Evolutionary conservation across 2,329 filamentous ascomycete species (phyloP).

Genomic region (Microascus cirrosus): DNA sequence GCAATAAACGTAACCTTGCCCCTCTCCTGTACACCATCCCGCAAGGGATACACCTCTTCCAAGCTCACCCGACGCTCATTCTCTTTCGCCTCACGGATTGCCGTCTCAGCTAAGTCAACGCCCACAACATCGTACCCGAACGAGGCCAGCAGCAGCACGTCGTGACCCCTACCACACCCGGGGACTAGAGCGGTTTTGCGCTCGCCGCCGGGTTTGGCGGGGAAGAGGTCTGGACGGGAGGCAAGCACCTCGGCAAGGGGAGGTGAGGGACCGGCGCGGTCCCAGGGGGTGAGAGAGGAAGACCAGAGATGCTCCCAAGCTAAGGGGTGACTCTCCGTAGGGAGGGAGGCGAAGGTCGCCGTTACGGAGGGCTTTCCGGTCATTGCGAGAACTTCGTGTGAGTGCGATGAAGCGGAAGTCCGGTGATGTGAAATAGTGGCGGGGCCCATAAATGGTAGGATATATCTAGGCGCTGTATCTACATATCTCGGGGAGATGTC

Average conservation of each 20-base stretch:
- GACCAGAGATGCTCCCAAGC: slow-evolving; percentile 39
- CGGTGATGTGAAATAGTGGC: no score
- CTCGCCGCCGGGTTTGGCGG: slow-evolving; percentile 15
- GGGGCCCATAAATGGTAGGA: no score
- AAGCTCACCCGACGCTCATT: slow-evolving; percentile 16
- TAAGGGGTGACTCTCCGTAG: slow-evolving; percentile 15
- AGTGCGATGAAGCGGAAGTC: no score
- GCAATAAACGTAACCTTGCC: slow-evolving; percentile 45
- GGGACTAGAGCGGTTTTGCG: slow-evolving; percentile 54
- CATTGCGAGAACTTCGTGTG: not conserved
- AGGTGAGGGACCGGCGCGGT: slow-evolving; percentile 39
- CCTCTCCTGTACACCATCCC: slow-evolving; percentile 24
- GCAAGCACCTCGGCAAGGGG: slow-evolving; percentile 42
- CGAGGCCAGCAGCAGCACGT: slow-evolving; percentile 63
- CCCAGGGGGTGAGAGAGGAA: slow-evolving; percentile 38
- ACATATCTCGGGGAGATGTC: no score
- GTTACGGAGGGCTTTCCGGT: not conserved
- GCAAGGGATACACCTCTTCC: slow-evolving; percentile 28
- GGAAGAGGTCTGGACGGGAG: slow-evolving; percentile 31
- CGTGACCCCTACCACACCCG: slow-evolving; percentile 73
- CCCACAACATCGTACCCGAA: slow-evolving; percentile 71
- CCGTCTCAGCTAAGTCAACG: slow-evolving; percentile 50
- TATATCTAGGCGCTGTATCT: no score
- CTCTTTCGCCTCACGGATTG: slow-evolving; percentile 27
- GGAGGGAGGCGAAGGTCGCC: not conserved